These are phyloP conservation scores for Emergomyces orientalis DNA, from an alignment of 2,329 filamentous ascomycete genomes.

Conservation along the genomic window DNA sequence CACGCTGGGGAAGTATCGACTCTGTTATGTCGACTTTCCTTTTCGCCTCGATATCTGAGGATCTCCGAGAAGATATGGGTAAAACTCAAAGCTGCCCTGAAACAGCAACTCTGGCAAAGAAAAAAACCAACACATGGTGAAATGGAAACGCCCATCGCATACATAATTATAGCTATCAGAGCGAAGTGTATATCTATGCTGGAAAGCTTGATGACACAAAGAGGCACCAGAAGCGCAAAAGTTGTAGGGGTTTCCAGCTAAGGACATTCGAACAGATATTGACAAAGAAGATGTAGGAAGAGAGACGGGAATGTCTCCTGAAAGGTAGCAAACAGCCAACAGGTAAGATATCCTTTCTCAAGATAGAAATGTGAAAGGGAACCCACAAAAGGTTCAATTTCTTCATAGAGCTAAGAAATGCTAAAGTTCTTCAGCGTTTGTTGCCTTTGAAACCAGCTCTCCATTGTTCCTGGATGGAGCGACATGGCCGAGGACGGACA, in stretches of 20 bases:
- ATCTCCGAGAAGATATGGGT: background rate
- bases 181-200: background rate
- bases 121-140: background rate
- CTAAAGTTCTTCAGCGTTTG: background rate
- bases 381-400: background rate
- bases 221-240: conserved; percentile 1
- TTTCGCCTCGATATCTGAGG: background rate
- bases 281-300: background rate
- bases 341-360: background rate
- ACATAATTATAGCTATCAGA: conserved; percentile 1
- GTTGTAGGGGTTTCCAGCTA: background rate
- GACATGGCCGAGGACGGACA: background rate
- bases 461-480: background rate
- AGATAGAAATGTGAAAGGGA: background rate
- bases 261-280: background rate
- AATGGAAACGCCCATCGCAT: background rate
- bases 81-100: background rate
- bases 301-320: background rate
- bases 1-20: background rate
- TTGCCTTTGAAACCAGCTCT: background rate
- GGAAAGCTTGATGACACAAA: background rate
- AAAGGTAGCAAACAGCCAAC: background rate
- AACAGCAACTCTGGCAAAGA: background rate
- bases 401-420: background rate
- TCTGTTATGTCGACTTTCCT: background rate